These are phyloP conservation scores for Acanthamoeba sp. DNA, from an alignment of 208 protist species.

Conservation along the genomic window DNA sequence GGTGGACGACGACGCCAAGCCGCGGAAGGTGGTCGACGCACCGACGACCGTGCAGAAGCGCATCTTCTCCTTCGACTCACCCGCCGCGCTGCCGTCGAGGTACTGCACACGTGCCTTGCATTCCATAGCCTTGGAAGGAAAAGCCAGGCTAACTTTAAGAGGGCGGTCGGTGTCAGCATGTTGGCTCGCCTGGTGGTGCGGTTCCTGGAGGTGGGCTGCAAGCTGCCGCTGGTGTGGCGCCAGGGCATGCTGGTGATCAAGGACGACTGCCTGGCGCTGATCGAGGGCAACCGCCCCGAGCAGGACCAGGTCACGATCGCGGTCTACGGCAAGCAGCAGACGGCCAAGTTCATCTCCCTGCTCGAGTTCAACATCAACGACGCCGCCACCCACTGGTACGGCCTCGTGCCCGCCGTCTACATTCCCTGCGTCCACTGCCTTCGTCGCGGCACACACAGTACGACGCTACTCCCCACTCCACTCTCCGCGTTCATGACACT, in stretches of 20 bases:
- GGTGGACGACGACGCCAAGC: neutral
- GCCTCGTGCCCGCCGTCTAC: slow-evolving; percentile 1
- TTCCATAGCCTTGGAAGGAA: too few relatives aligned
- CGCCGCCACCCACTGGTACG: neutral
- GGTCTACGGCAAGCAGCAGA: neutral
- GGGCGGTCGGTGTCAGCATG: neutral
- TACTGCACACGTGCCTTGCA: neutral
- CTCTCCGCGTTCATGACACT: neutral
- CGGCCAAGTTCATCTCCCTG: slow-evolving; percentile 3
- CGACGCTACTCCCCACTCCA: neutral
- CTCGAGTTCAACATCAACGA: slow-evolving; percentile 68
- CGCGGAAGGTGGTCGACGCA: neutral
- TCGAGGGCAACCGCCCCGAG: neutral
- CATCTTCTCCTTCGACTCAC: neutral
- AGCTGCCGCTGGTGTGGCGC: slow-evolving; percentile 28
- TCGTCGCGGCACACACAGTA: neutral
- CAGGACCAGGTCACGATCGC: neutral
- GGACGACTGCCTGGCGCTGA: slow-evolving; percentile 3
- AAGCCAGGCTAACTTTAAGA: neutral
- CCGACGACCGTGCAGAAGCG: neutral
- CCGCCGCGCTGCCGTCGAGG: neutral
- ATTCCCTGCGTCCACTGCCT: slow-evolving; percentile 62
- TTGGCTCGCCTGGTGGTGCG: neutral
- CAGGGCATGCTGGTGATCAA: slow-evolving; percentile 16
- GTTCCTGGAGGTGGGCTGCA: slow-evolving; percentile 14